These are phyloP conservation scores for Chimonanthus salicifolius DNA, from an alignment of 164 flowering plant species.

Conservation along the genomic window DNA sequence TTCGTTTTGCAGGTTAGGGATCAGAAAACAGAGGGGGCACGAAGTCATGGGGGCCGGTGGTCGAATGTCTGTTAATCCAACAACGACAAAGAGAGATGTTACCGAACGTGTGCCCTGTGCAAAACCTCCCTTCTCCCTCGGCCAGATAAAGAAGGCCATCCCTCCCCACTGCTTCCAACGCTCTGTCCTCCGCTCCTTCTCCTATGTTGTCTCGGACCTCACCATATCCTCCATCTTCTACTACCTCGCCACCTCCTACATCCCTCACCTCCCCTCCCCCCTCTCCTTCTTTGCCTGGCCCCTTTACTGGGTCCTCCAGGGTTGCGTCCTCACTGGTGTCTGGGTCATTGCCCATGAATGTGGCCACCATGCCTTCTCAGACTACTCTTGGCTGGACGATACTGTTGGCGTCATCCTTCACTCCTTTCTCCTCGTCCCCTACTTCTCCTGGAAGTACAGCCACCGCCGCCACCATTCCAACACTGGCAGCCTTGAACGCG, in stretches of 20 bases:
- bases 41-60: constrained; percentile 66
- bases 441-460: constrained; percentile 88
- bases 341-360: constrained; percentile 97
- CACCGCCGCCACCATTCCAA: constrained; percentile 91
- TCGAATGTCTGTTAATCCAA: constrained; percentile 32
- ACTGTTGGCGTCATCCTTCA: constrained; percentile 72
- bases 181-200: constrained; percentile 62
- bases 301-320: constrained; percentile 54
- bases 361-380: constrained; percentile 87
- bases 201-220: constrained; percentile 59
- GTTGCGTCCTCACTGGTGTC: constrained; percentile 67
- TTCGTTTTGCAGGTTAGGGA: no score
- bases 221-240: constrained; percentile 41
- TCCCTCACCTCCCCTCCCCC: constrained; percentile 46
- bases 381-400: constrained; percentile 85
- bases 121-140: constrained; percentile 62
- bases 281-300: constrained; percentile 62
- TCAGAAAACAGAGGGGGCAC: not conserved
- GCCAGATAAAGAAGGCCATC: constrained; percentile 71
- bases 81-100: constrained; percentile 26
- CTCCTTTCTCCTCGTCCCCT: constrained; percentile 73
- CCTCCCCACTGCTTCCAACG: constrained; percentile 86
- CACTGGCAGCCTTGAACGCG: constrained; percentile 70
- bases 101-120: constrained; percentile 41
- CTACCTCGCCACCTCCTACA: constrained; percentile 42